Evolutionary conservation across 2,329 filamentous ascomycete genomes (phyloP), one percentile per base, ranked within the genome.

Genomic region (Cordyceps farinosa): DNA sequence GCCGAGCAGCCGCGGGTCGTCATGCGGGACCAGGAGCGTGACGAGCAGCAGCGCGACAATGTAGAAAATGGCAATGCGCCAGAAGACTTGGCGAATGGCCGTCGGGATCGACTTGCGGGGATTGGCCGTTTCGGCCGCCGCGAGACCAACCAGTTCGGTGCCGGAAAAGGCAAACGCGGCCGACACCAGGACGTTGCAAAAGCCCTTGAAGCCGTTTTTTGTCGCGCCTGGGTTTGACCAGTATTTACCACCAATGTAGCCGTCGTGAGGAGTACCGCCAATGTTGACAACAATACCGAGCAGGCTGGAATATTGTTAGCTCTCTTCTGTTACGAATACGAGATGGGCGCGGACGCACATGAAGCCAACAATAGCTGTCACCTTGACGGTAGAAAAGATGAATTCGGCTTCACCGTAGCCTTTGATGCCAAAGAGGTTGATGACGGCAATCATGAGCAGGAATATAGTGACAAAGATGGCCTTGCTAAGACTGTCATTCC

Each of bases 21-120:
- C 69, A 54, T 73, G 74, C 52, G 72, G 70, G 62, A 80, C 70
- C n/a, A 79, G 73, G 8, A 80, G 74, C 58, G 78, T 78, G 65
- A 80, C 74, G 57, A 79, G 78, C 68, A 79, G 76, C 50, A 80
- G 75, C 56, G 77, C 77, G 2, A 80, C 68, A 65, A 80, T 71
- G 68, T 80, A 80, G 69, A 80, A 80, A 64, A 79, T 69, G 55
- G 77, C 78, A 66, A 80, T 79, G 72, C 78, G 77, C 78, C 78
- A 80, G 70, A 79, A 80, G 34, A 80, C 89, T 74, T 92, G 90
- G 78, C 91, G 92, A 72, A 91, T 85, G 10, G 90, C 90, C 32
- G 85, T 87, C 1, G 90, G 90, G 1, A 94, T 81, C 1, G 87
- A 85, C 71, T 90, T 87, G 66, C 84, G 80, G 2, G 87, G 87